Percentiles rank a stretch among this genome's conserved stretches.
These are phyloP conservation scores for Lasiodiplodia theobromae DNA, from an alignment of 2,329 filamentous ascomycete genomes.

Conservation along the genomic window DNA sequence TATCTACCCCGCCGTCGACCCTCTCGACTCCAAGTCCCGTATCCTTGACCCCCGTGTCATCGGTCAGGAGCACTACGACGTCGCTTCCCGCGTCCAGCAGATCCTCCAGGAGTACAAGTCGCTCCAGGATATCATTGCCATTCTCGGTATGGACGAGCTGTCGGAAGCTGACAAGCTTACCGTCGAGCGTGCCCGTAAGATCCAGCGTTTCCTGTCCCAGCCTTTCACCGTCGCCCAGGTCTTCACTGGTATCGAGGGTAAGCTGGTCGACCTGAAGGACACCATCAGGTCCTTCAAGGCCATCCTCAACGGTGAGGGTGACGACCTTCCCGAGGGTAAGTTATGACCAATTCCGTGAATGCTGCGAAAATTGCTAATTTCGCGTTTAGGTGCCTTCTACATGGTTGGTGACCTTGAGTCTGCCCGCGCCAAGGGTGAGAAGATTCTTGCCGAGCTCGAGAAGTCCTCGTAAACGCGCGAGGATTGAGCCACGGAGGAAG, in stretches of 20 bases:
- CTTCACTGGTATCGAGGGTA: slow-evolving; percentile 94
- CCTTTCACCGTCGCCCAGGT: slow-evolving; percentile 91
- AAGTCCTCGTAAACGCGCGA: slow-evolving; percentile 37
- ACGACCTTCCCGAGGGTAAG: slow-evolving; percentile 90
- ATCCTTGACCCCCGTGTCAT: slow-evolving; percentile 99
- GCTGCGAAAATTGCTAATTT: slow-evolving; percentile 33
- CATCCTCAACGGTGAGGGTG: slow-evolving; percentile 93
- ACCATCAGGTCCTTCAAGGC: slow-evolving; percentile 98
- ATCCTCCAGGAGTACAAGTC: slow-evolving; percentile 99
- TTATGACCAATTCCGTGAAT: slow-evolving; percentile 29
- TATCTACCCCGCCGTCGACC: slow-evolving; percentile 99
- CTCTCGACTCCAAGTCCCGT: slow-evolving; percentile 98
- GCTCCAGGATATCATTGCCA: slow-evolving; percentile 99
- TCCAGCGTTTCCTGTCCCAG: slow-evolving; percentile 99
- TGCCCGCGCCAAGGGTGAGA: slow-evolving; percentile 96
- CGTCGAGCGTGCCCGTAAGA: slow-evolving; percentile 99
- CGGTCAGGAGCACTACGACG: slow-evolving; percentile 96
- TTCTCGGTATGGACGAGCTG: slow-evolving; percentile 99
- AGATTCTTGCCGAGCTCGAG: slow-evolving; percentile 97
- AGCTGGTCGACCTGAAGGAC: slow-evolving; percentile 97
- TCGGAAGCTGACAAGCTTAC: slow-evolving; percentile 99
- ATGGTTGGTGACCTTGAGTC: slow-evolving; percentile 97
- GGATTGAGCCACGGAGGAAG: slow-evolving; percentile 16
- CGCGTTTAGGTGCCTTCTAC: slow-evolving; percentile 74
- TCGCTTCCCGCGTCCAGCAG: slow-evolving; percentile 94